Percentiles rank a stretch among this genome's conserved stretches.
phyloP scores from a whole-genome alignment of 768 basidiomycete genomes.

The Suillus sp. region DNA sequence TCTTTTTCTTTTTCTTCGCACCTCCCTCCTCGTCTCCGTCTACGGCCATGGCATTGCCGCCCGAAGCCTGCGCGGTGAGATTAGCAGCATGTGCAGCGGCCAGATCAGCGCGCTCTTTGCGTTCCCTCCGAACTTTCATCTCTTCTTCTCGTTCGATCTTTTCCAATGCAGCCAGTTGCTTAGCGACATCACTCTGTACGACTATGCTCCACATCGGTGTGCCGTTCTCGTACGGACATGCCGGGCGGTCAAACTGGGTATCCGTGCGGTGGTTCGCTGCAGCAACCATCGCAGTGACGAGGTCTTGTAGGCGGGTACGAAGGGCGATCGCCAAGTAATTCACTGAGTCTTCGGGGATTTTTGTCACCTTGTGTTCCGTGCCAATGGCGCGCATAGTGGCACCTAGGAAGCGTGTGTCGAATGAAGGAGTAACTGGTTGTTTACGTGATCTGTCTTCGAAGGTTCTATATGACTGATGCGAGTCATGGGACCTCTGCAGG shows the following conservation, averaged over 20 bases:
- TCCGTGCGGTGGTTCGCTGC: constrained; percentile 72
- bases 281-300: constrained; percentile 66
- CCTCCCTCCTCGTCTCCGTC: constrained; percentile 56
- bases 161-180: constrained; percentile 76
- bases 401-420: constrained; percentile 67
- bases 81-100: constrained; percentile 70
- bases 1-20: constrained; percentile 80
- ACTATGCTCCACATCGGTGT: constrained; percentile 83
- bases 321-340: constrained; percentile 81
- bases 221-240: constrained; percentile 65
- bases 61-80: constrained; percentile 58
- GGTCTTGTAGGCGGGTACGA: constrained; percentile 70
- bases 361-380: constrained; percentile 66
- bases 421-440: constrained; percentile 68
- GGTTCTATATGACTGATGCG: constrained; percentile 61
- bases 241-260: constrained; percentile 66
- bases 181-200: constrained; percentile 77
- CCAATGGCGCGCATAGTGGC: constrained; percentile 69
- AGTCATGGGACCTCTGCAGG: constrained; percentile 65
- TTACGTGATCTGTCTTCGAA: constrained; percentile 81
- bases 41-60: constrained; percentile 28
- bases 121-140: constrained; percentile 66
- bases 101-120: constrained; percentile 76
- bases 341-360: constrained; percentile 68
- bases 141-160: constrained; percentile 85